Percentiles rank a stretch among this genome's conserved stretches.
Conservation (phyloP, 805 yeast genomes). For the Hanseniaspora taiwanica region DNA sequence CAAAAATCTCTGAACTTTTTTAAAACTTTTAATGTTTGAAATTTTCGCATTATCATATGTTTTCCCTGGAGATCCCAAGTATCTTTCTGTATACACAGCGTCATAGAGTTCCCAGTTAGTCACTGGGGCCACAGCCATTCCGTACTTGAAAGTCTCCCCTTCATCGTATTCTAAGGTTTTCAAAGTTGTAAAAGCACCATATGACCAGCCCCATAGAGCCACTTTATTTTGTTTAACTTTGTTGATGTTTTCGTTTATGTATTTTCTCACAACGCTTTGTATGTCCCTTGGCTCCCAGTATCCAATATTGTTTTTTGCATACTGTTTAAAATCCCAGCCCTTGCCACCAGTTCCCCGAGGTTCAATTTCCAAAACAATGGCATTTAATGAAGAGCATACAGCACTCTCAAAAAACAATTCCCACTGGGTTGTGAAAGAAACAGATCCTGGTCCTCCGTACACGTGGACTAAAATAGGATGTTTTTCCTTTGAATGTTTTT, state of each 20-base stretch:
- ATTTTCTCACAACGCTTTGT: constrained; percentile 34
- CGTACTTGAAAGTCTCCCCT: constrained; percentile 53
- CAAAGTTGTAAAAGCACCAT: constrained; percentile 68
- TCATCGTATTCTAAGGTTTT: constrained; percentile 59
- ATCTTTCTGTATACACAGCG: constrained; percentile 69
- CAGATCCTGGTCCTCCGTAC: constrained; percentile 78
- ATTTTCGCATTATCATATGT: constrained; percentile 39
- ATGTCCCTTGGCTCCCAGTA: constrained; percentile 69
- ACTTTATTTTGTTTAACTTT: constrained; percentile 41
- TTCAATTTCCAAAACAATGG: constrained; percentile 54
- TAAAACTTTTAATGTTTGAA: constrained; percentile 30
- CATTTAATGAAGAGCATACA: constrained; percentile 41
- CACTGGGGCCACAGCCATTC: constrained; percentile 78
- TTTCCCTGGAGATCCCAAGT: constrained; percentile 43
- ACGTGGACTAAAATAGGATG: constrained; percentile 57
- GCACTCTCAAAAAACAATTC: constrained; percentile 45
- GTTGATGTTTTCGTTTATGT: constrained; percentile 27
- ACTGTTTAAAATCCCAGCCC: constrained; percentile 53
- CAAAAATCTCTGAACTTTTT: constrained; percentile 40
- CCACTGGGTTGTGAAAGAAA: constrained; percentile 36
- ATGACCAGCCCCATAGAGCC: constrained; percentile 83
- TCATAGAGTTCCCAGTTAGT: constrained; percentile 68
- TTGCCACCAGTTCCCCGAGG: constrained; percentile 78
- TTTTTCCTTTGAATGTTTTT: constrained; percentile 32
- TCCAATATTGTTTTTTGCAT: constrained; percentile 47